These are phyloP conservation scores for Sporothrix variecibatus DNA, from an alignment of 2,329 filamentous ascomycete genomes.

Conservation along the genomic window DNA sequence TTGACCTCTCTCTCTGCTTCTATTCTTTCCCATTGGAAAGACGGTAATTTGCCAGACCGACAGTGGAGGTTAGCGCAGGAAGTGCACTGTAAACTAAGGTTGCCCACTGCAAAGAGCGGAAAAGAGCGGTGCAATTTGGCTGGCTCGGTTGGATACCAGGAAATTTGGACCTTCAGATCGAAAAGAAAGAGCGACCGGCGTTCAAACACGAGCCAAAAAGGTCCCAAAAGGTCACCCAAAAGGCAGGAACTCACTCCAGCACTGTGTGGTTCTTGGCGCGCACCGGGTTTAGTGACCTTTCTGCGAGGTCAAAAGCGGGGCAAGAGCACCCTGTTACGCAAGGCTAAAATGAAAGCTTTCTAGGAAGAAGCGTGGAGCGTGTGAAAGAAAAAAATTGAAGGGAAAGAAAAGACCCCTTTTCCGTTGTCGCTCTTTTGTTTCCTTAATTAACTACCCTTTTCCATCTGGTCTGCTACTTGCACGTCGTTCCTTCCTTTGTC, in stretches of 20 bases:
- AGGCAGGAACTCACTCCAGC: not conserved
- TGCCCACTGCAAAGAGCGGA: not conserved
- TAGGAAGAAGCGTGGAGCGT: not conserved
- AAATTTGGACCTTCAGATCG: not conserved
- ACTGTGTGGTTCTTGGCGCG: conserved; percentile 7
- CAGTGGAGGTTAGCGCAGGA: not conserved
- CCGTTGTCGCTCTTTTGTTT: not conserved
- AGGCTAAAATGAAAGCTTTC: conserved; percentile 19
- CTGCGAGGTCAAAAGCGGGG: conserved; percentile 12
- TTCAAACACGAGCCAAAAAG: not conserved
- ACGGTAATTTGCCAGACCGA: not conserved
- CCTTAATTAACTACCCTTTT: not conserved
- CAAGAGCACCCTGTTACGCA: conserved; percentile 13
- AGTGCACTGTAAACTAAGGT: not conserved
- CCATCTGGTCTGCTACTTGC: not conserved
- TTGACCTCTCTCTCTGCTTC: not conserved
- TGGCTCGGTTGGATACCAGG: not conserved
- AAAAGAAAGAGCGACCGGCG: not conserved
- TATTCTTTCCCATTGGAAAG: not conserved
- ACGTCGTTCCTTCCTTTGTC: not conserved
- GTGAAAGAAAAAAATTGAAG: not conserved
- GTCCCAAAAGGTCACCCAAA: not conserved
- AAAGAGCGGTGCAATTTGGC: not conserved
- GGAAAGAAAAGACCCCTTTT: not conserved
- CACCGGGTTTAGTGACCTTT: conserved; percentile 16